Evolutionary conservation across 768 basidiomycete genomes (phyloP).

Genomic region (Suillus spraguei): DNA sequence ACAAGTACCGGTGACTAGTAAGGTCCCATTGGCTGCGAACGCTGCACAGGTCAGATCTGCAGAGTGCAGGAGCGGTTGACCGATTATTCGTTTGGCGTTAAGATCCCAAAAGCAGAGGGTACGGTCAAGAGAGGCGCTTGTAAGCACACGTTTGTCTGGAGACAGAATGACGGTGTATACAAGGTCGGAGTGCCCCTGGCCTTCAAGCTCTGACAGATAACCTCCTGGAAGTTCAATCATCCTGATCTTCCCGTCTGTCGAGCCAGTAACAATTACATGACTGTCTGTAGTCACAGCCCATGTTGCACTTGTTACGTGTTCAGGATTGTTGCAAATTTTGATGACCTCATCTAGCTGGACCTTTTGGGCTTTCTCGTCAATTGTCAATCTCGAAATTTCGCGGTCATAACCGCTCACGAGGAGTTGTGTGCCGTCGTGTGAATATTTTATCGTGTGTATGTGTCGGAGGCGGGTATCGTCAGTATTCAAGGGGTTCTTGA

Average conservation of each 20-base stretch:
- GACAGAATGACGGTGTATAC: not conserved
- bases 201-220: not conserved
- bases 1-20: not conserved
- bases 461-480: not conserved
- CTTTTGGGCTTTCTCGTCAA: not conserved
- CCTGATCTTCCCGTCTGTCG: not conserved
- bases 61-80: constrained; percentile 10
- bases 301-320: not conserved
- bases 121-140: constrained; percentile 18
- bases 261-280: not conserved
- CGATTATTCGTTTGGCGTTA: constrained; percentile 7
- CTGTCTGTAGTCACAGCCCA: not conserved
- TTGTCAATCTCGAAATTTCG: not conserved
- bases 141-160: constrained; percentile 18
- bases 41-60: not conserved
- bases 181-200: not conserved
- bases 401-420: constrained; percentile 3
- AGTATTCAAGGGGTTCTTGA: not conserved
- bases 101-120: constrained; percentile 16
- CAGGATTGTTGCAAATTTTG: not conserved
- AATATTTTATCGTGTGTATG: not conserved
- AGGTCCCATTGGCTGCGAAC: not conserved
- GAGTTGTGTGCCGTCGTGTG: constrained; percentile 1
- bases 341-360: not conserved
- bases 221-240: not conserved